These are phyloP conservation scores for Sclerotinia borealis DNA, from an alignment of 2,329 filamentous ascomycete genomes.

Conservation along the genomic window DNA sequence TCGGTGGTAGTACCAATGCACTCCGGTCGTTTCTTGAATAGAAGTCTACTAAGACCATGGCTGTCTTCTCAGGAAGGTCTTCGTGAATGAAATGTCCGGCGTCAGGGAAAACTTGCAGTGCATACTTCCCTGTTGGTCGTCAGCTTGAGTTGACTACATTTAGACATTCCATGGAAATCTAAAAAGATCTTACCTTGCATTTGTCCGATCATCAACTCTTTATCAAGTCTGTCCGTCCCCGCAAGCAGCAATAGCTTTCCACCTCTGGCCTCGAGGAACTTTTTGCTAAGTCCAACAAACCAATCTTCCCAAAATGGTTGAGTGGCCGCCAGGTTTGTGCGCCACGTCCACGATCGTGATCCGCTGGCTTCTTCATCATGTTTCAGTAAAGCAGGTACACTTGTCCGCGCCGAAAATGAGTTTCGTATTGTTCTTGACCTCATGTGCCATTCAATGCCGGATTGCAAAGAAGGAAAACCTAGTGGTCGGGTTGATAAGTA, in stretches of 20 bases:
- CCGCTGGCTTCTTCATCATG: constrained; percentile 37
- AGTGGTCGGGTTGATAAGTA: constrained; percentile 78
- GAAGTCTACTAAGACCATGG: constrained; percentile 80
- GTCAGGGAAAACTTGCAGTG: constrained; percentile 88
- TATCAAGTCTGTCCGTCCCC: constrained; percentile 84
- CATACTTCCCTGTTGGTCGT: constrained; percentile 68
- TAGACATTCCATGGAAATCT: not conserved
- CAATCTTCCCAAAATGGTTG: constrained; percentile 91
- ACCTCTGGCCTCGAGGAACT: constrained; percentile 75
- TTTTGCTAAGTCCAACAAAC: constrained; percentile 82
- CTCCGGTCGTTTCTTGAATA: constrained; percentile 85
- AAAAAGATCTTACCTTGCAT: constrained; percentile 68
- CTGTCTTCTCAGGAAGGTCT: constrained; percentile 86
- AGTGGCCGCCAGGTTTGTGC: constrained; percentile 75
- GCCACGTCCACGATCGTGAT: constrained; percentile 62
- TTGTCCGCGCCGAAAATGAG: constrained; percentile 73
- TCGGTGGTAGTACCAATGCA: constrained; percentile 79
- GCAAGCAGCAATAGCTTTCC: constrained; percentile 82
- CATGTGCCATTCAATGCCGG: constrained; percentile 90
- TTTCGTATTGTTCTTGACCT: constrained; percentile 84
- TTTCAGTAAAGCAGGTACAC: constrained; percentile 73
- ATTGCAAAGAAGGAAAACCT: constrained; percentile 69
- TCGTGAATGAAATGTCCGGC: constrained; percentile 97
- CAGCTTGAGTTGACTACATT: not conserved
- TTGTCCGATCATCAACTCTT: constrained; percentile 88